Evolutionary conservation across 2,329 filamentous ascomycete genomes (phyloP), one percentile per base, ranked within the genome.

Genomic region (Chaetomiaceae sp.): DNA sequence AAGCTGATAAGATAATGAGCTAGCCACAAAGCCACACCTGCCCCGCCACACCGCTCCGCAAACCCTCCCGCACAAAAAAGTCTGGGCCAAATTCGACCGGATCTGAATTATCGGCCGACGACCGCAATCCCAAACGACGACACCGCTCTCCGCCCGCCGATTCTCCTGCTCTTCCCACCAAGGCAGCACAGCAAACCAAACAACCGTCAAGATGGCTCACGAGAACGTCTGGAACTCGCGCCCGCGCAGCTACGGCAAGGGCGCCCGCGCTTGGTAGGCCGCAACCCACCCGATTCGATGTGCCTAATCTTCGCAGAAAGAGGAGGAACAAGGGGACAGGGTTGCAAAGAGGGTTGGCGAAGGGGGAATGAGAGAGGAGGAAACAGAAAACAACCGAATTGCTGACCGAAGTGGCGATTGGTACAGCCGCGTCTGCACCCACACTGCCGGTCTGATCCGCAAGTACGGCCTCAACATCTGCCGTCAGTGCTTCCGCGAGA

Each of bases 151-250:
- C 51, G 42, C 43, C 53, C 35, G 35, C 42, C 49, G 47, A 47
- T 42, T 42, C 48, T 41, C 38, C 41, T 27, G 44, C 47, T 45
- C 47, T 34, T 48, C 38, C 48, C 39, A 54, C 20, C 33, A 37
- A 41, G 26, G 7, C 26, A 27, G 26, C 7, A 6, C 27, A 36
- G 22, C 6, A 48, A 46, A 29, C 15, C 38, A 46, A 48, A 44
- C 49, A 54, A 64, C 63, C 66, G 68, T 66, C 68, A 78, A 65
- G 62, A 80, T 78, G 77, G 78, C 74, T 75, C 78, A 79, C 89
- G 91, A 97, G 80, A 89, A 86, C 69, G 89, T 97, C 77, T 98
- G 91, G 90, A 95, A 94, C 84, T 95, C 89, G 68, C 90, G 93
- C 73, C 93, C 93, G 69, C 86, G 90, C 75, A 88, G 74, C 72